phyloP scores from a whole-genome alignment of 1,284 basidiomycete genomes.

The Rhizopogon parksii region DNA sequence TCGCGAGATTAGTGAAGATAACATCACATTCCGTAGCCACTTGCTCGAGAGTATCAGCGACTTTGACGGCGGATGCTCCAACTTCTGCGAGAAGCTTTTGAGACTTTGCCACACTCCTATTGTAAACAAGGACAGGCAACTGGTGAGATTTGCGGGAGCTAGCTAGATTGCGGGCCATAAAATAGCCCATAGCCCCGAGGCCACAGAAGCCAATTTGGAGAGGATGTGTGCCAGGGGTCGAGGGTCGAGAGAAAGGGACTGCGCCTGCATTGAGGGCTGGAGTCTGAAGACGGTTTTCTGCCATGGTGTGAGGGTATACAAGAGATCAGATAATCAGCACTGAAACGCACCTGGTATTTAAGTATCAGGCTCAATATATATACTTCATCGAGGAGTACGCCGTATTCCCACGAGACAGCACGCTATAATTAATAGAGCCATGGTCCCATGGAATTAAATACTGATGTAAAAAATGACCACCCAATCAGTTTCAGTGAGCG shows the following conservation, averaged over 20 bases:
- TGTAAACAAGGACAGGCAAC: slow-evolving; percentile 58
- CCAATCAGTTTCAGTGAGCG: too few species aligned
- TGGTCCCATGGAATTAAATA: too few species aligned
- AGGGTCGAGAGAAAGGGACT: slow-evolving; percentile 56
- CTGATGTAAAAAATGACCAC: too few species aligned
- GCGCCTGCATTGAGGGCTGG: slow-evolving; percentile 15
- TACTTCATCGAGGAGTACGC: not conserved
- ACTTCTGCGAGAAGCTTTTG: slow-evolving; percentile 51
- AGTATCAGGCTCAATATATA: not conserved
- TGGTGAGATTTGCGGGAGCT: slow-evolving; percentile 36
- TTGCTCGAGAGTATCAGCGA: slow-evolving; percentile 51
- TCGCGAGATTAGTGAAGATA: slow-evolving; percentile 70
- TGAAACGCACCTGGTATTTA: too few species aligned
- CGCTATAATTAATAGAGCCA: too few species aligned
- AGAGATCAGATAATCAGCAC: not conserved
- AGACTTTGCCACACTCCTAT: slow-evolving; percentile 55
- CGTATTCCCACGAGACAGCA: too few species aligned
- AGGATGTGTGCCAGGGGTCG: slow-evolving; percentile 36
- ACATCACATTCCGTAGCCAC: slow-evolving; percentile 69
- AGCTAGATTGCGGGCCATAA: slow-evolving; percentile 74
- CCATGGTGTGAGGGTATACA: slow-evolving; percentile 2
- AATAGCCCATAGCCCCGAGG: slow-evolving; percentile 62
- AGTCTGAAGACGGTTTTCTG: slow-evolving; percentile 2
- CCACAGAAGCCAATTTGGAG: slow-evolving; percentile 57
- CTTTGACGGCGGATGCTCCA: slow-evolving; percentile 37